A percentile compares a stretch with the other conserved stretches of the same genome.
phyloP scores from a whole-genome alignment of 257 asterid species.

The Cordia subcordata region DNA sequence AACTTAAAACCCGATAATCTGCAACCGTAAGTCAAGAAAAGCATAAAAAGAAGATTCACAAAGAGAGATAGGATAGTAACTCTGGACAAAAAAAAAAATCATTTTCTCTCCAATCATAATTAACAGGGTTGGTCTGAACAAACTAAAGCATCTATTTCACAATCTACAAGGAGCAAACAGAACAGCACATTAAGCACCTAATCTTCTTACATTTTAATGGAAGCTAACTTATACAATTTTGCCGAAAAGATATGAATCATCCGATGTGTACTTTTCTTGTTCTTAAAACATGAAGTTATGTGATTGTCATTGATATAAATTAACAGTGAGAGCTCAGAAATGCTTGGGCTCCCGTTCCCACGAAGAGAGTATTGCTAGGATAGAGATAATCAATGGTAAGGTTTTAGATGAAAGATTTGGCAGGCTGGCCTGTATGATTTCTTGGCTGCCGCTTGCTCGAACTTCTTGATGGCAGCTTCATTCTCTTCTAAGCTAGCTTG shows the following conservation, averaged over 20 bases:
- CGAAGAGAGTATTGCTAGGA: too few species aligned
- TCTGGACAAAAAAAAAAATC: not conserved
- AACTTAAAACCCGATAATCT: too few species aligned
- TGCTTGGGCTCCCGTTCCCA: not conserved
- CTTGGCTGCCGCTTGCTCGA: slow-evolving; percentile 67
- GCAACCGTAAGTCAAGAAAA: too few species aligned
- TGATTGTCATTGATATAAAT: not conserved
- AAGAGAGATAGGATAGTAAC: too few species aligned
- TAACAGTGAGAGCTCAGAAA: too few species aligned
- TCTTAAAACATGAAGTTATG: not conserved
- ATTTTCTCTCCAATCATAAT: not conserved
- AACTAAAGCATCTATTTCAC: not conserved
- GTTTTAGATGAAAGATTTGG: slow-evolving; percentile 86
- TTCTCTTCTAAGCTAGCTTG: slow-evolving; percentile 73
- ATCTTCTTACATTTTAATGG: not conserved
- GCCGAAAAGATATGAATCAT: not conserved
- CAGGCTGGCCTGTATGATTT: slow-evolving; percentile 56
- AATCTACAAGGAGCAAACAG: not conserved
- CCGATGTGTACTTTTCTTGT: not conserved
- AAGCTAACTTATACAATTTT: not conserved
- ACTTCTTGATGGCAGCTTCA: slow-evolving; percentile 65
- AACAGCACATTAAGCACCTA: not conserved
- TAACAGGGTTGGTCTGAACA: not conserved
- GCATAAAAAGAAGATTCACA: too few species aligned
- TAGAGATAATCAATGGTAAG: slow-evolving; percentile 32